Conservation (phyloP, 106 monocot genomes). For the Chionographis japonica region DNA sequence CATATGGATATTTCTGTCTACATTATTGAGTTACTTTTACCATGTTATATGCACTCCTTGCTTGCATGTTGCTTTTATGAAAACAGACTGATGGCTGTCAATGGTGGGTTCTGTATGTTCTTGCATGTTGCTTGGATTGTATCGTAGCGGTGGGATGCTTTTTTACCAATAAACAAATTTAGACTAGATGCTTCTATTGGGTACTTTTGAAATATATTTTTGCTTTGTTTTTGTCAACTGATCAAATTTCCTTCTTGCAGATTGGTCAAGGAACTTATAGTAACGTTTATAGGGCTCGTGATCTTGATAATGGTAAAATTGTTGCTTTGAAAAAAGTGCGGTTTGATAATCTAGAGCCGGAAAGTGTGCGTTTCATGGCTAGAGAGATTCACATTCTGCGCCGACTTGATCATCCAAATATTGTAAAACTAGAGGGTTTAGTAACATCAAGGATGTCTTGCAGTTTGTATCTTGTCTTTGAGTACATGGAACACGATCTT, state of each 20-base stretch:
- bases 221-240: not conserved
- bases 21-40: too few species aligned
- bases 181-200: not conserved
- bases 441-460: constrained; percentile 60
- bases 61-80: too few species aligned
- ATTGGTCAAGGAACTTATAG: constrained; percentile 74
- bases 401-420: constrained; percentile 55
- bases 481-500: constrained; percentile 43
- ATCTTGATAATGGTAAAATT: constrained; percentile 54
- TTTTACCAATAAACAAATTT: not conserved
- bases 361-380: constrained; percentile 68
- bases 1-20: too few species aligned
- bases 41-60: too few species aligned
- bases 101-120: too few species aligned
- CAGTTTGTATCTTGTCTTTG: constrained; percentile 45
- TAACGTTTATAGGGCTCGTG: constrained; percentile 61
- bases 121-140: not conserved
- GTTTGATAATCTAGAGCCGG: constrained; percentile 57
- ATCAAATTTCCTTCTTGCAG: constrained; percentile 19
- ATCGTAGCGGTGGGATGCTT: not conserved
- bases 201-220: not conserved
- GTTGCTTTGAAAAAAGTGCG: constrained; percentile 63
- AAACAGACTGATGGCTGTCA: too few species aligned
- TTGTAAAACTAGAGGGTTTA: constrained; percentile 53
- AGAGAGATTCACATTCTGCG: constrained; percentile 64